These are phyloP conservation scores for Coemansia sp. DNA, from an alignment of 192 early-diverging fungal genomes.

Conservation along the genomic window DNA sequence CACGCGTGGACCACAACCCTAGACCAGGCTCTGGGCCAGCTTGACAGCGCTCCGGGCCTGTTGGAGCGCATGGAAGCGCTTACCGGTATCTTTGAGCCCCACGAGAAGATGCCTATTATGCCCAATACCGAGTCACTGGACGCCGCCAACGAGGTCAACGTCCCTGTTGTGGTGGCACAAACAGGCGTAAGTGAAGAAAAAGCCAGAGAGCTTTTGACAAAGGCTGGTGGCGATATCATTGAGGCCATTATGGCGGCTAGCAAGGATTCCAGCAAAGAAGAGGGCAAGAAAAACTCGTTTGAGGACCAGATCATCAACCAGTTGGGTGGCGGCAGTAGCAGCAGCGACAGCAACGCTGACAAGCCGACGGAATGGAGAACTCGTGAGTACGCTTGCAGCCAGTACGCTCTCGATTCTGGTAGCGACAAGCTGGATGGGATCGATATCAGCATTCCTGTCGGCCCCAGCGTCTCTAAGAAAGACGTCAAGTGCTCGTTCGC, in stretches of 20 bases:
- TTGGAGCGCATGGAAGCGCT: conserved; percentile 66
- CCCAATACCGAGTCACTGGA: conserved; percentile 35
- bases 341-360: background rate
- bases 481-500: conserved; percentile 32
- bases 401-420: conserved; percentile 30
- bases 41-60: conserved; percentile 58
- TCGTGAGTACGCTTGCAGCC: conserved; percentile 35
- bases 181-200: conserved; percentile 57
- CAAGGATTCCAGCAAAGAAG: conserved; percentile 5
- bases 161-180: conserved; percentile 62
- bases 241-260: conserved; percentile 63
- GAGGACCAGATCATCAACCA: conserved; percentile 41
- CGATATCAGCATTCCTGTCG: conserved; percentile 36
- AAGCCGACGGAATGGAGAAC: conserved; percentile 34
- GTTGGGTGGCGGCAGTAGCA: conserved; percentile 21
- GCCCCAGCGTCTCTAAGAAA: conserved; percentile 1
- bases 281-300: conserved; percentile 12
- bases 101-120: conserved; percentile 30
- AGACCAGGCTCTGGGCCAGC: conserved; percentile 57
- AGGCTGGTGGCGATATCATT: conserved; percentile 59
- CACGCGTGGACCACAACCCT: conserved; percentile 74
- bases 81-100: conserved; percentile 60
- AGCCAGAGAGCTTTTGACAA: conserved; percentile 60
- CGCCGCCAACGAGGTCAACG: conserved; percentile 34
- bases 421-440: conserved; percentile 34